Evolutionary conservation across 1,284 basidiomycete species (phyloP), one percentile per base, ranked within the genome.

Genomic region (Xerocomus minutiporus): DNA sequence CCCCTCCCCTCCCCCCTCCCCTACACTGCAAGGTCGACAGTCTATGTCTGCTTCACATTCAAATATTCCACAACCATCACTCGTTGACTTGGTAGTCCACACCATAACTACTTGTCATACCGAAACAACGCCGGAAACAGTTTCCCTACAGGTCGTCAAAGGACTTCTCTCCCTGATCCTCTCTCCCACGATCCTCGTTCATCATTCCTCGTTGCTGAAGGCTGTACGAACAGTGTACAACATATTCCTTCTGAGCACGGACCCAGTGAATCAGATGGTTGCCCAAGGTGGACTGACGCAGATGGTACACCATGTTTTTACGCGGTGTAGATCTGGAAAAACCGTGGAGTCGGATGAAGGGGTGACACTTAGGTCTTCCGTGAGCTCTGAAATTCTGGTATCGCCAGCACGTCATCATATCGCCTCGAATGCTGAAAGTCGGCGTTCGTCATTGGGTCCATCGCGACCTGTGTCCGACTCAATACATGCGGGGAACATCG

Each of bases 181-280:
- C 36, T 96, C 93, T 7, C 80, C 88, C 4, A 89, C 84, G 38
- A 85, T 89, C 59, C 79, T 92, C 38, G 91, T 97, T 2, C 95
- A 97, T 70, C 94, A 97, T 68, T 95, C 92, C 7, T 91, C 91
- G 12, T 77, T 98, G 35, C 81, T 98, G 59, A 96, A 96, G 70
- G 93, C 95, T 28, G 91, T 98, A 28, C 82, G 95, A 36, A 97
- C 95, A 6, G 94, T 98, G 2, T 97, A 97, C 74, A 97, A 97
- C 66, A 87, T 98, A 53, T 98, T 97, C 69, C 77, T 97, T 31
- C 78, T 97, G 54, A 93, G 91, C 60, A 80, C 82, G 34, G 93
- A 96, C 62, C 82, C 88, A 5, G 89, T 93, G 50, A 97, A 95
- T 62, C 95, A 97, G 71, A 93, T 91, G 73, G 93, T 97, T 28